Percentiles rank a stretch among this genome's conserved stretches.
Evolutionary conservation across 1,139 yeast species (phyloP).

Genomic region (Scheffersomyces lignicola): DNA sequence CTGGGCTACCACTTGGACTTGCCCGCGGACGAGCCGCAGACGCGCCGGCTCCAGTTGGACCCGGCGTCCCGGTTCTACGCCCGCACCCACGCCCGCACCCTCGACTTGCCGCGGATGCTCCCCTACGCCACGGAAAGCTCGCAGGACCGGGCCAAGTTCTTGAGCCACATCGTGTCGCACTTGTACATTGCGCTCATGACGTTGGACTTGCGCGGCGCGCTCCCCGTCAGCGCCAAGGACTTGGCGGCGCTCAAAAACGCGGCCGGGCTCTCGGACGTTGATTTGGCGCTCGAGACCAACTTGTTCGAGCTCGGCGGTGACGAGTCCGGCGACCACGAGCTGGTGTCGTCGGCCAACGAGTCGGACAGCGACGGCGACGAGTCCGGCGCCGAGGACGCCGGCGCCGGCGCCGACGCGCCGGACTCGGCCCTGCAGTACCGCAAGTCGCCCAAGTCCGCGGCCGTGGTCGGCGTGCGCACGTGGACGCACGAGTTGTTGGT

Average conservation of each 20-base stretch:
- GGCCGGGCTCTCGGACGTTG: constrained; percentile 44
- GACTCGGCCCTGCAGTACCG: constrained; percentile 49
- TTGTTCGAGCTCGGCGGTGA: constrained; percentile 35
- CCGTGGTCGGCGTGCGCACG: constrained; percentile 72
- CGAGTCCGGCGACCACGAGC: constrained; percentile 36
- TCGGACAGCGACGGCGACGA: constrained; percentile 33
- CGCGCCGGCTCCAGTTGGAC: constrained; percentile 42
- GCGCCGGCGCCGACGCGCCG: constrained; percentile 36
- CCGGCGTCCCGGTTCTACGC: constrained; percentile 58
- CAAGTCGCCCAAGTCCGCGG: constrained; percentile 65
- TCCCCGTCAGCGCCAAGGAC: constrained; percentile 67
- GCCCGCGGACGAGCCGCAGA: constrained; percentile 48
- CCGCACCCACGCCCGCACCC: constrained; percentile 50
- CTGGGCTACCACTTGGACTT: constrained; percentile 57
- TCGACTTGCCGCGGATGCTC: constrained; percentile 59
- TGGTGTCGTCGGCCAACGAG: constrained; percentile 40
- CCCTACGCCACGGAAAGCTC: constrained; percentile 79
- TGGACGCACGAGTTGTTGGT: constrained; percentile 89
- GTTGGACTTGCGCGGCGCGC: constrained; percentile 71
- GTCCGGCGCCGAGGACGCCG: constrained; percentile 41
- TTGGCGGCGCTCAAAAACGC: constrained; percentile 40
- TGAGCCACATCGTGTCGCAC: constrained; percentile 77
- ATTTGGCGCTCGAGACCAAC: constrained; percentile 56
- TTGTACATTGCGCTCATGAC: constrained; percentile 77
- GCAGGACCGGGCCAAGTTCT: constrained; percentile 68